A percentile compares a stretch with the other conserved stretches of the same genome.
These are phyloP conservation scores for Trichoderma guizhouense DNA, from an alignment of 2,329 filamentous ascomycete genomes.

Conservation along the genomic window DNA sequence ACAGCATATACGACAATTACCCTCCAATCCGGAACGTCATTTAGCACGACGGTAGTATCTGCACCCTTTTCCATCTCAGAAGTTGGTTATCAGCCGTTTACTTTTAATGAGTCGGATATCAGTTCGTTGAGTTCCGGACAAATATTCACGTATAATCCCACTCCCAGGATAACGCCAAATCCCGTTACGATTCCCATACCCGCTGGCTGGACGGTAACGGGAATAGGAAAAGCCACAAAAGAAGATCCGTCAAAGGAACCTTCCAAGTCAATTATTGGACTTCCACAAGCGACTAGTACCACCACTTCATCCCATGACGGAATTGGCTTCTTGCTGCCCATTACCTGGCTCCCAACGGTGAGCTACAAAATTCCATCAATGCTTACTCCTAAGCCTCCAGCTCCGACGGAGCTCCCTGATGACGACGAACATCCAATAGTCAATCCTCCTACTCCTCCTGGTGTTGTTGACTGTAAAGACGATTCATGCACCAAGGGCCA, in stretches of 20 bases:
- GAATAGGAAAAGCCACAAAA: not conserved
- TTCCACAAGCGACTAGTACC: not conserved
- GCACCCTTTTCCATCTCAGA: conserved; percentile 1
- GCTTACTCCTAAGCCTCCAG: not conserved
- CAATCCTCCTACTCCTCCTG: not conserved
- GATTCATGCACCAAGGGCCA: not conserved
- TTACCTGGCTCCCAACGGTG: conserved; percentile 2
- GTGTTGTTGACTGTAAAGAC: not conserved
- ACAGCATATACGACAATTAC: conserved; percentile 13
- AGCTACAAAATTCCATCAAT: not conserved
- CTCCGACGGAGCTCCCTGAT: not conserved
- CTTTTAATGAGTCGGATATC: not conserved
- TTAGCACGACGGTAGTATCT: conserved; percentile 4
- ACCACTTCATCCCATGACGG: not conserved
- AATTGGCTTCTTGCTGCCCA: not conserved
- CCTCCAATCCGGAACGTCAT: not conserved
- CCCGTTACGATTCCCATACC: not conserved
- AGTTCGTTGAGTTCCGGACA: not conserved
- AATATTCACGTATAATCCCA: not conserved
- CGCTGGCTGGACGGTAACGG: not conserved
- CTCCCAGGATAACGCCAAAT: not conserved
- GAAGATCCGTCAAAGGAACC: not conserved
- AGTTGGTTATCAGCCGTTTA: conserved; percentile 7
- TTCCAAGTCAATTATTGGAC: not conserved
- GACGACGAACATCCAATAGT: not conserved